Evolutionary conservation across 176 grass and related monocot species (phyloP), one percentile per base, ranked within the genome.

Genomic region (Oryza brachyantha): DNA sequence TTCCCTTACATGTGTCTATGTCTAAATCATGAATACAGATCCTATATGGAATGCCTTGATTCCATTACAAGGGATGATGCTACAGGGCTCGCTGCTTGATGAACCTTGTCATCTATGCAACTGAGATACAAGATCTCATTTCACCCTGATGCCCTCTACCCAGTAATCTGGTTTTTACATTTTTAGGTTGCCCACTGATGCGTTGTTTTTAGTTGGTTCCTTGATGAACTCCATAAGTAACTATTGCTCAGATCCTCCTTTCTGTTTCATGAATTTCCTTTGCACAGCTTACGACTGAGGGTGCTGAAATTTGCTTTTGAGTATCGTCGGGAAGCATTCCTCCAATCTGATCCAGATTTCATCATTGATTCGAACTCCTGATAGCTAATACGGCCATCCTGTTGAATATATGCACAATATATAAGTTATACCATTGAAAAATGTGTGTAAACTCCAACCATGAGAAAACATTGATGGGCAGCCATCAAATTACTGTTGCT

Each of bases 331-430:
- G 94, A 94, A 38, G 68, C 79, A 73, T 97, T 97, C 86, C 84
- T 93, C 91, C 91, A 90, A 60, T 97, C 91, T 59, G 91, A 79
- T 68, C 91, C 94, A 81, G 91, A 86, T 78, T 90, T 94, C 94
- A 97, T 97, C 94, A 97, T 97, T 76, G 84, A 69, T 84, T 92
- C 84, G 61, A 92, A 94, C 50, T 97, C 91, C 19, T 82, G 79
- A 70, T 92, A 97, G 82, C 94, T 97, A 35, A 97, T 97, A 13
- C 86, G 83, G n/a, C 91, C 94, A 80, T 97, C 91, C 91, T 97
- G 89, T 84, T 86, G 54, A 67, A 79, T 83, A 78, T 66, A 75
- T 82, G 68, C 68, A 41, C 36, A 68, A 64, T 80, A 79, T 84
- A 45, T 91, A 27, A 84, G 54, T 12, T 58, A 64, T 70, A 29